Evolutionary conservation across 352 stramenopile genomes (phyloP).

Genomic region (Globisporangium cylindrosporum): DNA sequence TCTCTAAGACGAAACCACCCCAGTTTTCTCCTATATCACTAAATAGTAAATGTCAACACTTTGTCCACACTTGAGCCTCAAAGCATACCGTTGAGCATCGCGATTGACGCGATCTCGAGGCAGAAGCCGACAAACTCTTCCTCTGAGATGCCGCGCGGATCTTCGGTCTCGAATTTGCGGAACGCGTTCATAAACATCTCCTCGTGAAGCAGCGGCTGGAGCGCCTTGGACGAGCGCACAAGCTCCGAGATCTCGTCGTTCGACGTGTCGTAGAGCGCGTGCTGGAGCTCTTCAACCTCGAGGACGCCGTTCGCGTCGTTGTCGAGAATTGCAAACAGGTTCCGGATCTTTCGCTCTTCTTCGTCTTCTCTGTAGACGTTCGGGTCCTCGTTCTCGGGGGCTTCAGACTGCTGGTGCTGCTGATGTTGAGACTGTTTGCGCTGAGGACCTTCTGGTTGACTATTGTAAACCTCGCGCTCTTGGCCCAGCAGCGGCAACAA

Average conservation of each 20-base stretch:
- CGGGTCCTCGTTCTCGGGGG: constrained; percentile 1
- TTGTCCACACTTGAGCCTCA: no score
- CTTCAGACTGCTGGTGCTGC: neutral
- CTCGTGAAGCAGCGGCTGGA: constrained; percentile 61
- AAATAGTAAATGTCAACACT: no score
- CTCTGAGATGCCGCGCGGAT: constrained; percentile 55
- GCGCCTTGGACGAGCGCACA: constrained; percentile 39
- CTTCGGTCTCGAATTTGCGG: constrained; percentile 48
- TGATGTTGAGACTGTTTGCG: neutral
- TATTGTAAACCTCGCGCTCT: neutral
- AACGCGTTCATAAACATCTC: constrained; percentile 66
- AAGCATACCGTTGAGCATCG: constrained; percentile 42
- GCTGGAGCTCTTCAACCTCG: constrained; percentile 57
- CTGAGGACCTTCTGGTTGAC: neutral
- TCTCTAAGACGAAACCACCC: no score
- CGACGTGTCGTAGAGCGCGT: constrained; percentile 34
- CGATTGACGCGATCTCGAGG: constrained; percentile 55
- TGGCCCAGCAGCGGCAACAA: constrained; percentile 10
- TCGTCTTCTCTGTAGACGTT: constrained; percentile 21
- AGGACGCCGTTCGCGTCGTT: constrained; percentile 54
- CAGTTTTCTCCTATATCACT: no score
- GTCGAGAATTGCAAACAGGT: constrained; percentile 58
- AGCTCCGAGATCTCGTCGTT: constrained; percentile 29
- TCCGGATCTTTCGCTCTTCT: constrained; percentile 47
- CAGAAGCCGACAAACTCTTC: constrained; percentile 79